Evolutionary conservation across 805 yeast species (phyloP).

Genomic region (Cephaloascus fragrans): DNA sequence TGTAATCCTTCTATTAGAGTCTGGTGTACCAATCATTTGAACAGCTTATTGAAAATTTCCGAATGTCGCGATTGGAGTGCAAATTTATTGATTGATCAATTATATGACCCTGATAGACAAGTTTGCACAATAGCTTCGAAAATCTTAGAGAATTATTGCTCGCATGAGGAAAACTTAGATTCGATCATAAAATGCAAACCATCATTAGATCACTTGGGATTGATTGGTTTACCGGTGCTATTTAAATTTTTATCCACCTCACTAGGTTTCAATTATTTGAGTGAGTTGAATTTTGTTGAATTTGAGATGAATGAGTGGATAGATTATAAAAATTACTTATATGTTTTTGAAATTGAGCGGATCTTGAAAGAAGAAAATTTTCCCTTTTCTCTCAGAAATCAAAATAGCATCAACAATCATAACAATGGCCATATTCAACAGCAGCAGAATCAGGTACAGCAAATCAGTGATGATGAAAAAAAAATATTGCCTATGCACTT

Average conservation of each 20-base stretch:
- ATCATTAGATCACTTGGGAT: conserved; percentile 26
- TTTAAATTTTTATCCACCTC: conserved; percentile 56
- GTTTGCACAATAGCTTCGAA: conserved; percentile 50
- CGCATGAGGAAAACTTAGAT: conserved; percentile 33
- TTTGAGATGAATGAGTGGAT: conserved; percentile 65
- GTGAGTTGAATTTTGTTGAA: conserved; percentile 49
- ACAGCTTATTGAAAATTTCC: conserved; percentile 20
- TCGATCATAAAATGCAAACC: conserved; percentile 48
- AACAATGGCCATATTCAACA: no score
- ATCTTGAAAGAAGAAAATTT: conserved; percentile 11
- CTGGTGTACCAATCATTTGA: conserved; percentile 47
- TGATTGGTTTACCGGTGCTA: conserved; percentile 35
- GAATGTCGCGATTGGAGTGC: conserved; percentile 37
- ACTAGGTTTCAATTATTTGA: conserved; percentile 59
- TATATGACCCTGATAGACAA: conserved; percentile 54
- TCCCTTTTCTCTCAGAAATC: background rate
- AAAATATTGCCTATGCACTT: conserved; percentile 50
- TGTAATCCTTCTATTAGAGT: conserved; percentile 41
- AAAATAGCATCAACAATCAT: no score
- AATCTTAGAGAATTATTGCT: conserved; percentile 42
- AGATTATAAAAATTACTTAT: conserved; percentile 30
- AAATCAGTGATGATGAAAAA: background rate
- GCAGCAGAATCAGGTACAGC: background rate
- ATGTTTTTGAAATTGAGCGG: conserved; percentile 38
- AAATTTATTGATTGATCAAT: conserved; percentile 48